Conservation (phyloP, 2,329 filamentous ascomycete genomes). For the Rhynchosporium agropyri region DNA sequence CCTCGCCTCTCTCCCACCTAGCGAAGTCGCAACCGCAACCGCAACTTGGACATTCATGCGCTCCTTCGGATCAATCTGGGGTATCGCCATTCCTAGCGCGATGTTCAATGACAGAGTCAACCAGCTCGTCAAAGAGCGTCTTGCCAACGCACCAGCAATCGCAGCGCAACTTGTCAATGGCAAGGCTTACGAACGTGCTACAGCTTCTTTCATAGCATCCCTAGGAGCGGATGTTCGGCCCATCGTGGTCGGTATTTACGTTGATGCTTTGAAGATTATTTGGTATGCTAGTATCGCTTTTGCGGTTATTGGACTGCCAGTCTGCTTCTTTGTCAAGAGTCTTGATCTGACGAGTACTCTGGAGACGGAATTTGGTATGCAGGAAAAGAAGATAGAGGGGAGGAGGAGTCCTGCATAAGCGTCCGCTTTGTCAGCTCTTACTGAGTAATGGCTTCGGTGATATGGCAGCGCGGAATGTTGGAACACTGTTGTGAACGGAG, state of each 20-base stretch:
- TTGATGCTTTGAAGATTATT: constrained; percentile 18
- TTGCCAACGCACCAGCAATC: constrained; percentile 1
- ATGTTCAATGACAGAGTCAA: constrained; percentile 24
- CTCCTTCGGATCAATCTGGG: constrained; percentile 24
- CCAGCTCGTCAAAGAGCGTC: constrained; percentile 1
- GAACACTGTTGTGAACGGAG: too few relatives aligned
- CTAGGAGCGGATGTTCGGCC: constrained; percentile 5
- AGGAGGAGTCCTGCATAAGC: constrained; percentile 6
- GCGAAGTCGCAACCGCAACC: constrained; percentile 67
- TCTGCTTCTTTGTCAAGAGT: constrained; percentile 16
- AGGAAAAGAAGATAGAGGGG: constrained; percentile 22
- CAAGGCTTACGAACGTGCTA: constrained; percentile 22
- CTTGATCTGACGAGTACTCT: constrained; percentile 12
- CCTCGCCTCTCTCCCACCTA: constrained; percentile 61
- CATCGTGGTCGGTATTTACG: constrained; percentile 21
- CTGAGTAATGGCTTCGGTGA: too few relatives aligned
- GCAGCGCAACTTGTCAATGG: constrained; percentile 17
- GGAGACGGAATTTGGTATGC: constrained; percentile 22
- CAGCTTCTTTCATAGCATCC: constrained; percentile 15
- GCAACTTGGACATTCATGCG: constrained; percentile 67
- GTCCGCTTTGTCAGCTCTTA: too few relatives aligned
- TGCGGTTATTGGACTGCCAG: constrained; percentile 20
- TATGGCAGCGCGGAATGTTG: too few relatives aligned
- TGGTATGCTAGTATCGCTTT: constrained; percentile 24
- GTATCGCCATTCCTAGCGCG: constrained; percentile 20